These are phyloP conservation scores for Alternaria sp. DNA, from an alignment of 2,329 filamentous ascomycete species.

Conservation along the genomic window DNA sequence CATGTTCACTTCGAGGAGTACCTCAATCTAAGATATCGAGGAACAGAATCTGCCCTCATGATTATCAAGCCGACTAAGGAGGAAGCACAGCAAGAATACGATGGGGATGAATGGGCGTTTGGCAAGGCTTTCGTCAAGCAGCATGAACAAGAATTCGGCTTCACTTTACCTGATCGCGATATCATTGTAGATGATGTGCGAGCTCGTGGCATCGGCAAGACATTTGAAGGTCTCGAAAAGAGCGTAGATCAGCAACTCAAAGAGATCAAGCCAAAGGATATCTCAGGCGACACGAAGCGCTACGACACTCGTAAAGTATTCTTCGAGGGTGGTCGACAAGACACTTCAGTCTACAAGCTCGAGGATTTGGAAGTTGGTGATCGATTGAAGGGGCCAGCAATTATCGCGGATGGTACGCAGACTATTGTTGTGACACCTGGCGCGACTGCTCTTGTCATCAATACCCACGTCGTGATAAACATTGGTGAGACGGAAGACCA, in stretches of 20 bases:
- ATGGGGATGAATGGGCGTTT: conserved; percentile 79
- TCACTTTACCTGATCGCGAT: conserved; percentile 83
- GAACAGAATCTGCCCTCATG: conserved; percentile 92
- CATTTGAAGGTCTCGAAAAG: conserved; percentile 79
- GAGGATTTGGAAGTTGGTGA: conserved; percentile 77
- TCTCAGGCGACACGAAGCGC: conserved; percentile 66
- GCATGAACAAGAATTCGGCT: conserved; percentile 92
- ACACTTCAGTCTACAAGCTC: conserved; percentile 85
- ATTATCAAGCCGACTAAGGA: conserved; percentile 75
- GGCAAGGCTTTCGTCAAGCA: conserved; percentile 84
- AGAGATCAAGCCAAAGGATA: conserved; percentile 67
- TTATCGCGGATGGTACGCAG: conserved; percentile 87
- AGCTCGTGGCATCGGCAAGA: conserved; percentile 87
- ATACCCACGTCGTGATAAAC: conserved; percentile 90
- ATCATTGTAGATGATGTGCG: conserved; percentile 92
- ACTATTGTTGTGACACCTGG: conserved; percentile 89
- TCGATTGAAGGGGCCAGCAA: conserved; percentile 78
- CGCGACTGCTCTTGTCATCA: conserved; percentile 77
- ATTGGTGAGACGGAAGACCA: conserved; percentile 66
- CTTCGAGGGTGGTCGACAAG: conserved; percentile 79
- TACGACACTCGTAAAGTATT: conserved; percentile 77
- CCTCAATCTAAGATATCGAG: conserved; percentile 90
- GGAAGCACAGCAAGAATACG: conserved; percentile 67
- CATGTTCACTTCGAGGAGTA: conserved; percentile 90
- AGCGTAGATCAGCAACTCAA: conserved; percentile 86